A percentile compares a stretch with the other conserved stretches of the same genome.
Conservation (phyloP, 805 yeast genomes). For the Lachancea cidri region DNA sequence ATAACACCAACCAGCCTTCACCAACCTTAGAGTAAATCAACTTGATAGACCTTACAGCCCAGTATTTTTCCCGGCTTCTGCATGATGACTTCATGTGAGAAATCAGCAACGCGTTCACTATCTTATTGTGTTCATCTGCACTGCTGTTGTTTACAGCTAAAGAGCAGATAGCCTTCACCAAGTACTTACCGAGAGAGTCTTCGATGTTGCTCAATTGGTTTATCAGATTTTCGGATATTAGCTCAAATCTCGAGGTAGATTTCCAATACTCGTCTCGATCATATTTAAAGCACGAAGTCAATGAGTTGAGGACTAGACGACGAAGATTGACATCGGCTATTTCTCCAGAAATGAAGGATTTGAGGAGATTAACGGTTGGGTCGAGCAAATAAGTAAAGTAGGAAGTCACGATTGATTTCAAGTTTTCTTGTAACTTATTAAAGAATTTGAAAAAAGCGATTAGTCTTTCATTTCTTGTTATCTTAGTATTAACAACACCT, state of each 20-base stretch:
- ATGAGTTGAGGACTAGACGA: conserved; percentile 66
- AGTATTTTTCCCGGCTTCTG: conserved; percentile 54
- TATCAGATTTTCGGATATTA: conserved; percentile 56
- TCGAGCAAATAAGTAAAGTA: conserved; percentile 85
- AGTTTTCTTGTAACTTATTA: conserved; percentile 74
- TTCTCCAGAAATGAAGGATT: conserved; percentile 41
- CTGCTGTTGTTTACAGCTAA: conserved; percentile 67
- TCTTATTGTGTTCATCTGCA: conserved; percentile 68
- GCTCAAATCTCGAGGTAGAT: conserved; percentile 75
- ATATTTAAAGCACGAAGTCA: conserved; percentile 75
- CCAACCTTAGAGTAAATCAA: conserved; percentile 85
- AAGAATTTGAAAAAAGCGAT: conserved; percentile 80
- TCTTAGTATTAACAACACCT: conserved; percentile 44
- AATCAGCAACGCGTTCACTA: conserved; percentile 57
- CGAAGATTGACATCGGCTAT: conserved; percentile 52
- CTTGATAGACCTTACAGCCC: conserved; percentile 78
- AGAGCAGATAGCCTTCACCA: conserved; percentile 75
- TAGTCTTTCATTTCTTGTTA: conserved; percentile 52
- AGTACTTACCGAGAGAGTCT: conserved; percentile 67
- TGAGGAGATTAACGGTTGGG: conserved; percentile 53
- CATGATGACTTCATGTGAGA: conserved; percentile 64
- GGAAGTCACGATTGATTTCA: conserved; percentile 81
- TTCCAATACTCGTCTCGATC: conserved; percentile 97
- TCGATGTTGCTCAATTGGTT: conserved; percentile 66
- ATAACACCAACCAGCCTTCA: conserved; percentile 84